These are phyloP conservation scores for Nothophaeocryptopus gaeumannii DNA, from an alignment of 2,329 filamentous ascomycete genomes.

Conservation along the genomic window DNA sequence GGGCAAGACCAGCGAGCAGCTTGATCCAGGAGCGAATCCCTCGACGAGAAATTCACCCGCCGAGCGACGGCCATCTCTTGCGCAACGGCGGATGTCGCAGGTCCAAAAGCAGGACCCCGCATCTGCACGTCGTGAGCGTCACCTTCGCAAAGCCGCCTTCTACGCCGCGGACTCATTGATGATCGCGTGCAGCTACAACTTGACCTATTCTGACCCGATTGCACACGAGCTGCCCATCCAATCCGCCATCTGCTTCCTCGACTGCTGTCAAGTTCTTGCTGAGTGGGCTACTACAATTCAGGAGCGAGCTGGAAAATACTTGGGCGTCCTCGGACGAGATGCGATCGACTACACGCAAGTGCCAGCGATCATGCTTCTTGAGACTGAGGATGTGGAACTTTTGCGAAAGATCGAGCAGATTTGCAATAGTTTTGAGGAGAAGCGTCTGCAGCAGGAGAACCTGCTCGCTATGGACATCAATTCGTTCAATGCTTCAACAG, in stretches of 20 bases:
- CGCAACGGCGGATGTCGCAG: slow-evolving; percentile 32
- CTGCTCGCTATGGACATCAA: slow-evolving; percentile 51
- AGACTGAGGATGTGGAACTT: slow-evolving; percentile 86
- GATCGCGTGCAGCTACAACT: slow-evolving; percentile 81
- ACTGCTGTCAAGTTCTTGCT: slow-evolving; percentile 88
- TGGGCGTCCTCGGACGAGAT: slow-evolving; percentile 83
- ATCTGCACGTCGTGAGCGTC: slow-evolving; percentile 74
- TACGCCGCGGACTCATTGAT: slow-evolving; percentile 89
- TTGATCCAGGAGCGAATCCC: background rate
- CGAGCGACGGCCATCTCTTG: slow-evolving; percentile 16
- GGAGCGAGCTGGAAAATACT: slow-evolving; percentile 83
- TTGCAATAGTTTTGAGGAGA: slow-evolving; percentile 71
- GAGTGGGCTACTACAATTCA: slow-evolving; percentile 94
- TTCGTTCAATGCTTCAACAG: slow-evolving; percentile 44
- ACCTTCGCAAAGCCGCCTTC: slow-evolving; percentile 89
- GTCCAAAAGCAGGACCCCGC: slow-evolving; percentile 20
- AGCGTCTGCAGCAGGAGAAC: slow-evolving; percentile 59
- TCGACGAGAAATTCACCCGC: slow-evolving; percentile 12
- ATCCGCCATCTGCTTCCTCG: slow-evolving; percentile 86
- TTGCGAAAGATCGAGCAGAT: slow-evolving; percentile 80
- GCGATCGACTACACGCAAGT: slow-evolving; percentile 75
- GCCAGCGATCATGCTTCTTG: slow-evolving; percentile 82
- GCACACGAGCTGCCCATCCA: slow-evolving; percentile 85
- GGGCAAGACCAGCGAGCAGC: slow-evolving; percentile 7
- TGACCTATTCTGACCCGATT: slow-evolving; percentile 79